Percentiles rank a stretch among this genome's conserved stretches.
Conservation (phyloP, 2,329 filamentous ascomycete species). For the Davidsoniella neocaledoniae region DNA sequence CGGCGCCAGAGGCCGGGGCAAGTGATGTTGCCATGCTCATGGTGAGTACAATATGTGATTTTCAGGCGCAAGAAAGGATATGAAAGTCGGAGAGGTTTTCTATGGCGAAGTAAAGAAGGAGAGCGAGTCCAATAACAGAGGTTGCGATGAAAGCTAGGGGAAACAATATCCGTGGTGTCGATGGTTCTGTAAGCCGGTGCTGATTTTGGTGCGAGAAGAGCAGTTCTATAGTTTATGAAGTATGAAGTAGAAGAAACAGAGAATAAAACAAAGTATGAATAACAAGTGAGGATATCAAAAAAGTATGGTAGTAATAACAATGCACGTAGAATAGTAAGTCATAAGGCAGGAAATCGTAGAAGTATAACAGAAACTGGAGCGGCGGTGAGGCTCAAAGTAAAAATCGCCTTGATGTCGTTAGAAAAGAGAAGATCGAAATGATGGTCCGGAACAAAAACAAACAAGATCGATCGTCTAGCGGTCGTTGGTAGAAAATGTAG, state of each 20-base stretch:
- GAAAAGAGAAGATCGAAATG: no score
- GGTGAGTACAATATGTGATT: background rate
- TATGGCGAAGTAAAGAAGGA: background rate
- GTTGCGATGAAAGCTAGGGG: background rate
- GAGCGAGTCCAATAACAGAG: background rate
- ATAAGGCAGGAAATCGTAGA: background rate
- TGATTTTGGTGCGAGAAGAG: background rate
- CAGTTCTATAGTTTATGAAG: background rate
- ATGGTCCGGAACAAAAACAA: no score
- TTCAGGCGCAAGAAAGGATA: background rate
- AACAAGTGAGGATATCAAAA: background rate
- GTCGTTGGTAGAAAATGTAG: no score
- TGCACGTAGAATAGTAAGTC: background rate
- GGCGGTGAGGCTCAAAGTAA: background rate
- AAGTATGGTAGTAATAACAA: background rate
- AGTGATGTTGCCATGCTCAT: background rate
- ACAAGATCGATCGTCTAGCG: no score
- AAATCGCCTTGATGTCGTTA: background rate
- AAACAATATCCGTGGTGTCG: background rate
- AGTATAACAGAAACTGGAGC: background rate
- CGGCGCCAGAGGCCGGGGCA: background rate
- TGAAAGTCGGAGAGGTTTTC: background rate
- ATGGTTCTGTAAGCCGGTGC: background rate
- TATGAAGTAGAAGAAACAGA: background rate
- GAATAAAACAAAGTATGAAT: background rate